These are phyloP conservation scores for Apiospora rasikravindrae DNA, from an alignment of 2,329 filamentous ascomycete genomes.

Conservation along the genomic window DNA sequence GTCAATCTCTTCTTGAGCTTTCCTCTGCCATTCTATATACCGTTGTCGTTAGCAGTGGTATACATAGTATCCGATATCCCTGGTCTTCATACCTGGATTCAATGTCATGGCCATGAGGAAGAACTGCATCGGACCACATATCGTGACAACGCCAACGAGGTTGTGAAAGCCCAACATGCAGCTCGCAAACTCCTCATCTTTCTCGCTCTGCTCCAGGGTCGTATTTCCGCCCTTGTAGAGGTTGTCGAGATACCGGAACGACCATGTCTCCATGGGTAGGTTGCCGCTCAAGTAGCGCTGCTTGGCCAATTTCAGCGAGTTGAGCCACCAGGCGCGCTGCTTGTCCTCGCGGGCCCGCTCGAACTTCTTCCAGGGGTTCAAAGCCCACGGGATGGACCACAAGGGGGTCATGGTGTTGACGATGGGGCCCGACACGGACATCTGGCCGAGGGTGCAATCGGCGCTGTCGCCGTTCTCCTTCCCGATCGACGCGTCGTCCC, in stretches of 20 bases:
- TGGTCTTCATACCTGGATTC: slow-evolving; percentile 42
- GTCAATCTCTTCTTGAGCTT: slow-evolving; percentile 63
- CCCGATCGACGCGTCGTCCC: slow-evolving; percentile 55
- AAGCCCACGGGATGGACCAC: slow-evolving; percentile 48
- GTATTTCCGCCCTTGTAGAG: slow-evolving; percentile 46
- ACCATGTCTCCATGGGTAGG: slow-evolving; percentile 53
- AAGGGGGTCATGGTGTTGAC: slow-evolving; percentile 56
- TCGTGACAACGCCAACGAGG: slow-evolving; percentile 56
- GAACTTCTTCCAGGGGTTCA: slow-evolving; percentile 55
- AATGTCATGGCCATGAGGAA: slow-evolving; percentile 59
- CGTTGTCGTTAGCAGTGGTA: neutral
- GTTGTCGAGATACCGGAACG: slow-evolving; percentile 53
- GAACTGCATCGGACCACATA: slow-evolving; percentile 55
- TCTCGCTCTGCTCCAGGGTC: slow-evolving; percentile 45
- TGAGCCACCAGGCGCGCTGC: slow-evolving; percentile 53
- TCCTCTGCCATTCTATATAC: slow-evolving; percentile 50
- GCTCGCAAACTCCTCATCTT: slow-evolving; percentile 52
- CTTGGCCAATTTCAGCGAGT: slow-evolving; percentile 48
- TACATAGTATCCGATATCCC: no score
- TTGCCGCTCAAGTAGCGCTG: slow-evolving; percentile 45
- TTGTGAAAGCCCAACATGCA: slow-evolving; percentile 59
- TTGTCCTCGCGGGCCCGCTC: slow-evolving; percentile 49
- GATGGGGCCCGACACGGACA: slow-evolving; percentile 57
- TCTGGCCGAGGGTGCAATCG: slow-evolving; percentile 52
- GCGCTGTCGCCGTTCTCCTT: slow-evolving; percentile 52